Base-by-base conservation (phyloP, 2,329 filamentous ascomycete species). In the Penicillium sp. region DNA sequence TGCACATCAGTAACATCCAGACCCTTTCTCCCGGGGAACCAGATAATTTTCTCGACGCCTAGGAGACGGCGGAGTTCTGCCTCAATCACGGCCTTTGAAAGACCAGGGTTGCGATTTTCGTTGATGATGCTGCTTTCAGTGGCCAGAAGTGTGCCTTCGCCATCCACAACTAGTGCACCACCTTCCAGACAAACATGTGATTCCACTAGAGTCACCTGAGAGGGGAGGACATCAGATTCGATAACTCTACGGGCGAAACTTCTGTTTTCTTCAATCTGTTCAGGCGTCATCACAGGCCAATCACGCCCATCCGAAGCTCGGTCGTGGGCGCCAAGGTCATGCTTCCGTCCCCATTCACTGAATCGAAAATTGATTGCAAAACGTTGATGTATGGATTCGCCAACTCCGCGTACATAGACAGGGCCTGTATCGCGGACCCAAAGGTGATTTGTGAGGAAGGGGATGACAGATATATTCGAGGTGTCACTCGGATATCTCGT, bases 1-100 rank as follows among this genome's bases (percentile, higher is more conserved):
- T 69, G 68, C 15, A 59, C 62, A 50, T 71, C 68, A 12, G 68
- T 71, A 10, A 68, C 57, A 56, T 71, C 68, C 3, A 65, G 48
- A n/a, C 46, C 53, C 18, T 59, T 61, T 21, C 57, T 53, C 1
- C 65, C 66, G 0, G 64, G 62, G 3, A 70, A 58, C 68, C 68
- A 70, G 6, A 70, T 64, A 10, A 70, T 52, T 37, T 69, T 67
- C 40, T 58, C 53, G 15, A 69, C 64, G 1, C 65, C 66, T 7
- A 70, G 32, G 3, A 63, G 25, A 2, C 60, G 58, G 3, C 31
- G 54, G 1, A 70, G 52, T 23, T 68, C 63, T 9, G 48, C 31
- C 35, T 70, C 66, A n/a, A 67, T 63, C 2, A 57, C 50, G 2
- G 27, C 35, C 6, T 60, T 60, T 0, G 59, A 57, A 3, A 66